Evolutionary conservation across 2,329 filamentous ascomycete species (phyloP).

Genomic region (Xylariaceae sp.): DNA sequence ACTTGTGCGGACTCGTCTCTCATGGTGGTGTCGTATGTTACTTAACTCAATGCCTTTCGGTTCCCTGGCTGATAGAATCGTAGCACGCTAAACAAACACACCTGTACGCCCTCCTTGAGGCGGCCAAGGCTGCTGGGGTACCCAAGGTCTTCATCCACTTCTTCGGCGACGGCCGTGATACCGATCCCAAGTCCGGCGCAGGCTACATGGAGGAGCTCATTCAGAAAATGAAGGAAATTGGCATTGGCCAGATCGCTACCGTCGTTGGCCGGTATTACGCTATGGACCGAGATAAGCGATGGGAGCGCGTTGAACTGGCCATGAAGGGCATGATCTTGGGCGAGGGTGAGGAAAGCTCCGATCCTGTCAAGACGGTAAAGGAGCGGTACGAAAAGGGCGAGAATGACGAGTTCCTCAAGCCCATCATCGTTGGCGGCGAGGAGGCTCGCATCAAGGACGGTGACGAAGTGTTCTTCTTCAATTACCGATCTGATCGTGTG

Average conservation of each 20-base stretch:
- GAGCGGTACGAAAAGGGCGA: slow-evolving; percentile 86
- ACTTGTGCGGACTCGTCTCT: slow-evolving; percentile 89
- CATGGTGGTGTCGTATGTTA: slow-evolving; percentile 83
- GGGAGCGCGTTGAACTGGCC: slow-evolving; percentile 91
- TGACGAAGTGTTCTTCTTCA: slow-evolving; percentile 99
- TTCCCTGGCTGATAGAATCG: slow-evolving; percentile 21
- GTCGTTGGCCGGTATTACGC: slow-evolving; percentile 96
- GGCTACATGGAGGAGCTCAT: slow-evolving; percentile 88
- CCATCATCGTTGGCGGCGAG: slow-evolving; percentile 90
- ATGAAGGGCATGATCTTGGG: slow-evolving; percentile 85
- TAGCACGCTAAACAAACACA: slow-evolving; percentile 94
- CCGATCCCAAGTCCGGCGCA: slow-evolving; percentile 91
- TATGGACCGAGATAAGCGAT: slow-evolving; percentile 99
- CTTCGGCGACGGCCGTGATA: slow-evolving; percentile 97
- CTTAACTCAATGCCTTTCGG: neutral
- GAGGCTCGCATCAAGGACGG: slow-evolving; percentile 86
- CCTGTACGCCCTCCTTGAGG: slow-evolving; percentile 82
- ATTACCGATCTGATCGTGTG: slow-evolving; percentile 98
- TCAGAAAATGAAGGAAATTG: slow-evolving; percentile 80
- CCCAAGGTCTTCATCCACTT: slow-evolving; percentile 98
- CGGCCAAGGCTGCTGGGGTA: slow-evolving; percentile 86
- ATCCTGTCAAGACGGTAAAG: slow-evolving; percentile 86
- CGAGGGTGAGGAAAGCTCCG: slow-evolving; percentile 83
- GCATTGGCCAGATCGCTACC: slow-evolving; percentile 85
- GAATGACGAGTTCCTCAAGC: slow-evolving; percentile 97